Conservation (phyloP, 345 rosid species). For the Eucalyptus urophylla region DNA sequence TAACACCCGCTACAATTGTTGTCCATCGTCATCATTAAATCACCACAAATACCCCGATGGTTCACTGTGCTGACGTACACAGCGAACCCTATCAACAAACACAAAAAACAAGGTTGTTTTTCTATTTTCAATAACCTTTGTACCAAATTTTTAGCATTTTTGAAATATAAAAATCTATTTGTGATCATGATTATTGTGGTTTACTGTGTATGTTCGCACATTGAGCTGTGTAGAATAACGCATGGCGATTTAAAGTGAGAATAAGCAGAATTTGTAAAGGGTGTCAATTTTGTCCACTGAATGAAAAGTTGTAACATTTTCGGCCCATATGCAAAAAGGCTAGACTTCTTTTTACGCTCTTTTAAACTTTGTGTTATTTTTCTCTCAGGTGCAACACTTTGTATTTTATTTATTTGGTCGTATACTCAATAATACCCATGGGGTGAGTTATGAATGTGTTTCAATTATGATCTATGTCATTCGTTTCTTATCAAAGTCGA, state of each 20-base stretch:
- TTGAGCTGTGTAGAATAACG: no score
- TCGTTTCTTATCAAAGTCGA: no score
- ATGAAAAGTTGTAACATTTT: background rate
- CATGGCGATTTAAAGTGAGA: background rate
- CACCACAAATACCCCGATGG: background rate
- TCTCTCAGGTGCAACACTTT: no score
- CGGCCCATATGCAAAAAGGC: background rate
- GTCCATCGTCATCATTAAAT: no score
- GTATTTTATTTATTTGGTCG: no score
- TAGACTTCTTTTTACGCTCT: background rate
- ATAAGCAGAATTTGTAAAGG: background rate
- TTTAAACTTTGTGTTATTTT: no score
- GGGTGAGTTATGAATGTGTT: no score
- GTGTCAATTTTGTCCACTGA: background rate
- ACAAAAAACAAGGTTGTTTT: background rate
- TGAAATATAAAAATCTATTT: no score
- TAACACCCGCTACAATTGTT: rapidly evolving
- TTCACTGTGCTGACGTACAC: background rate
- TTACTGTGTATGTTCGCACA: background rate
- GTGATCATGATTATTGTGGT: background rate
- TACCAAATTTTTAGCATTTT: background rate
- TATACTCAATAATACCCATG: no score
- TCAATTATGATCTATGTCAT: no score
- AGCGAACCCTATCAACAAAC: no score
- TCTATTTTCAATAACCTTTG: no score